Evolutionary conservation across 768 basidiomycete genomes (phyloP), one percentile per base, ranked within the genome.

Genomic region (Boletus rufocinnamomeus): DNA sequence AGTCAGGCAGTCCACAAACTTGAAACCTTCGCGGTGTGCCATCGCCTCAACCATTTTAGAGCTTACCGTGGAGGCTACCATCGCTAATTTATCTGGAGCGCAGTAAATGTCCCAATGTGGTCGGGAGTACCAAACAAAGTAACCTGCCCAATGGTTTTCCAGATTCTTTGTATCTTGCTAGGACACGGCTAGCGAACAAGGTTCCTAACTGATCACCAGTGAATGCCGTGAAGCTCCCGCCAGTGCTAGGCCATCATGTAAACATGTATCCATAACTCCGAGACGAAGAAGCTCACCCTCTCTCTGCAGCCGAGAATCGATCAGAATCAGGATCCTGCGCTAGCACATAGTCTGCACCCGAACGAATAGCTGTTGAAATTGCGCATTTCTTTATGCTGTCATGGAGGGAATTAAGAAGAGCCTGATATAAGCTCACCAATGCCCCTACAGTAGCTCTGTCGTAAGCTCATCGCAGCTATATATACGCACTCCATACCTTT

Each of bases 311-410:
- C 11, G 85, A 79, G 68, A 95, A 94, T 37, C 90, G 77, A 73
- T 95, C 93, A 5, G 89, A 83, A 66, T 95, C 93, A 0, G 93
- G 94, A 72, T 95, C 94, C 69, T 95, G 93, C 3, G 94, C 92
- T 19, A 95, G 75, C 2, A 95, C 85, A 67, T 93, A 87, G 25
- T 72, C 69, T 5, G 83, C 84, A 0, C 77, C 79, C 19, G 76
- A 73, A 3, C 64, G 59, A 30, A 84, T 75, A 2, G 91, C 93
- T 0, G 83, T 85, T 9, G 70, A 64, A 50, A 94, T 73, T 2
- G 93, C 92, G 5, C 88, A 77, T 65, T 92, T 84, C 92, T 93
- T 61, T n/a, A 54, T 40, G 47, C 23, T 30, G 41, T 61, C 40
- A 59, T 32, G 25, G 14, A 41, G 23, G 32, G 28, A 27, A 58